phyloP scores from a whole-genome alignment of 1,284 basidiomycete species.

The Pterulicium gracile region DNA sequence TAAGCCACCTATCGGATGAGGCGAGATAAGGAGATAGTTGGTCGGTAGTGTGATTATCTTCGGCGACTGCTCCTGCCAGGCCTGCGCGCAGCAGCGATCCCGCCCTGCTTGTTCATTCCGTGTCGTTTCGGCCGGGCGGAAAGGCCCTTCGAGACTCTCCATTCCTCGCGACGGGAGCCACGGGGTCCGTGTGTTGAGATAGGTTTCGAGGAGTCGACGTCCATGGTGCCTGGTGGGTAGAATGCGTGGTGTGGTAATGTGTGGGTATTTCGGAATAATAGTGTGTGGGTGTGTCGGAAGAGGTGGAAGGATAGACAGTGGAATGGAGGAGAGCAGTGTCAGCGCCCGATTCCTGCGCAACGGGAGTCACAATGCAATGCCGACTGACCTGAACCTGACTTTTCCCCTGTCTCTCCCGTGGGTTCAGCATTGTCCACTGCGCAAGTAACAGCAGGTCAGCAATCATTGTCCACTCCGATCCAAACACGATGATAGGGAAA shows the following conservation, averaged over 20 bases:
- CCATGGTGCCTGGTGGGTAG: constrained; percentile 41
- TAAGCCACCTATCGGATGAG: too few species aligned
- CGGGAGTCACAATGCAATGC: not conserved
- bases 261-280: constrained; percentile 1
- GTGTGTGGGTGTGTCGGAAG: not conserved
- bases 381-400: constrained; percentile 18
- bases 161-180: constrained; percentile 58
- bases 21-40: too few species aligned
- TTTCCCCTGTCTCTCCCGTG: constrained; percentile 5
- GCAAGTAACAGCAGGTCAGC: not conserved
- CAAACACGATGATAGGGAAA: not conserved
- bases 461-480: not conserved
- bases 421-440: not conserved
- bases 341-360: not conserved
- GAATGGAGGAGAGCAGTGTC: not conserved
- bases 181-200: constrained; percentile 71
- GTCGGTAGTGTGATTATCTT: too few species aligned
- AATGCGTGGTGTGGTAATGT: constrained; percentile 6
- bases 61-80: constrained; percentile 61
- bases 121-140: constrained; percentile 33
- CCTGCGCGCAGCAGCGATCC: constrained; percentile 44
- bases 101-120: constrained; percentile 60
- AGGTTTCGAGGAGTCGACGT: constrained; percentile 32
- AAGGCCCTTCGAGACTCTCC: constrained; percentile 67
- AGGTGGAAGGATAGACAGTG: not conserved